A percentile compares a stretch with the other conserved stretches of the same genome.
phyloP scores from a whole-genome alignment of 805 yeast species.

The Allodekkera sacchari region DNA sequence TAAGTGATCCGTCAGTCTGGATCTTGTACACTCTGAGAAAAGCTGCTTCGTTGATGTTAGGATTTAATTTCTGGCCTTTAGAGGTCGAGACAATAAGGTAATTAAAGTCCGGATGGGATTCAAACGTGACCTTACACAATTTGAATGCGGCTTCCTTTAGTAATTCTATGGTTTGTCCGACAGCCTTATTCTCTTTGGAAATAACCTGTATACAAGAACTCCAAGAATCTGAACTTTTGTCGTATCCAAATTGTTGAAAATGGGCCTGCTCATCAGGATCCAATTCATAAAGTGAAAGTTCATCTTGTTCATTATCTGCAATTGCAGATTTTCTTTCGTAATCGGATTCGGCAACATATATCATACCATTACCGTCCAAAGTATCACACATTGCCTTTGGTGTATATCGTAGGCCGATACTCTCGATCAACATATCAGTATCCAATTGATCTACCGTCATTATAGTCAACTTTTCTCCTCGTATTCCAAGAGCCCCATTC shows the following conservation, averaged over 20 bases:
- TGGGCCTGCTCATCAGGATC: constrained; percentile 18
- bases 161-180: constrained; percentile 38
- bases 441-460: constrained; percentile 39
- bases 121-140: constrained; percentile 24
- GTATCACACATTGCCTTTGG: constrained; percentile 37
- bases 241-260: constrained; percentile 39
- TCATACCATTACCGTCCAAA: constrained; percentile 15
- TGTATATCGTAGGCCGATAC: constrained; percentile 38
- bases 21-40: constrained; percentile 32
- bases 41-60: constrained; percentile 17
- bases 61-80: constrained; percentile 21
- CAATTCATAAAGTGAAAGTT: constrained; percentile 14
- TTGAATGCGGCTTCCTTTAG: constrained; percentile 35
- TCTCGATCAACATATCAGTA: constrained; percentile 27
- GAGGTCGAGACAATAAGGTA: constrained; percentile 41
- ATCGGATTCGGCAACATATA: constrained; percentile 42
- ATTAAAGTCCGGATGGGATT: constrained; percentile 22
- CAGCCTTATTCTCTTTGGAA: constrained; percentile 25
- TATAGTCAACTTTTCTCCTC: constrained; percentile 43
- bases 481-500: constrained; percentile 58
- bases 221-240: constrained; percentile 26
- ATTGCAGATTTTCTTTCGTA: constrained; percentile 25
- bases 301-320: constrained; percentile 11
- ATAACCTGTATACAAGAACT: constrained; percentile 49
- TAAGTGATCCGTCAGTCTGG: constrained; percentile 28